Conservation (phyloP, 139 green algal species). For the Chlamydomonas sphaeroides region DNA sequence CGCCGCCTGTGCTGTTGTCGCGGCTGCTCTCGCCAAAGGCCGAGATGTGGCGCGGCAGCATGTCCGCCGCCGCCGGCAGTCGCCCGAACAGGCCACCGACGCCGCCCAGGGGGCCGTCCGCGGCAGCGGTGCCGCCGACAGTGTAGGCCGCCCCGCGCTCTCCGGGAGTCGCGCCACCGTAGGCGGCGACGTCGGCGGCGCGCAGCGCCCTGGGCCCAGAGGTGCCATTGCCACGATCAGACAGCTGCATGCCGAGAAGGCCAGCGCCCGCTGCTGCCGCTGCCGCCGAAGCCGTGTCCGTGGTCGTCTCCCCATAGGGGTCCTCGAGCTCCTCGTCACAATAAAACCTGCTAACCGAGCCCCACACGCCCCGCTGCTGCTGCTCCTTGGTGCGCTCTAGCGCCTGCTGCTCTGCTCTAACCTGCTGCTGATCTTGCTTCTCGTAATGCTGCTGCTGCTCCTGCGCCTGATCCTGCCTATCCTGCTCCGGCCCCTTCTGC, state of each 20-base stretch:
- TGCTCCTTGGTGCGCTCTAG: background rate
- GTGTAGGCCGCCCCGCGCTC: background rate
- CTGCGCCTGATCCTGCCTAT: background rate
- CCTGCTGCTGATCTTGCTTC: constrained; percentile 2
- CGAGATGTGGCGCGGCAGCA: constrained; percentile 74
- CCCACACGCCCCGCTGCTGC: background rate
- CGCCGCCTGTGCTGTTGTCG: constrained; percentile 32
- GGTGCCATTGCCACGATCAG: background rate
- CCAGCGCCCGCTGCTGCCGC: background rate
- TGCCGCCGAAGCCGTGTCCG: background rate
- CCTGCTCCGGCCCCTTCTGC: constrained; percentile 12
- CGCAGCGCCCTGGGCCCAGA: background rate
- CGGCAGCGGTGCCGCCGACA: background rate
- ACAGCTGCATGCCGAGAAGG: constrained; percentile 38
- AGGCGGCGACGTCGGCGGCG: background rate
- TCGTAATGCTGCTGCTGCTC: background rate
- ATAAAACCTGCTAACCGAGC: background rate
- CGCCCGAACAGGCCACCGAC: background rate
- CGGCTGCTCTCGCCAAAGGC: constrained; percentile 68
- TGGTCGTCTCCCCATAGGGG: constrained; percentile 4
- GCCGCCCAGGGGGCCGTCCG: background rate
- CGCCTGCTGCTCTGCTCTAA: too few species aligned
- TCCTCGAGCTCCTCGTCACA: constrained; percentile 33
- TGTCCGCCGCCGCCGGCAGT: background rate
- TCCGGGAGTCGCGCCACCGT: background rate